phyloP scores from a whole-genome alignment of 2,329 filamentous ascomycete genomes.

The Leptoxyphium fumago region DNA sequence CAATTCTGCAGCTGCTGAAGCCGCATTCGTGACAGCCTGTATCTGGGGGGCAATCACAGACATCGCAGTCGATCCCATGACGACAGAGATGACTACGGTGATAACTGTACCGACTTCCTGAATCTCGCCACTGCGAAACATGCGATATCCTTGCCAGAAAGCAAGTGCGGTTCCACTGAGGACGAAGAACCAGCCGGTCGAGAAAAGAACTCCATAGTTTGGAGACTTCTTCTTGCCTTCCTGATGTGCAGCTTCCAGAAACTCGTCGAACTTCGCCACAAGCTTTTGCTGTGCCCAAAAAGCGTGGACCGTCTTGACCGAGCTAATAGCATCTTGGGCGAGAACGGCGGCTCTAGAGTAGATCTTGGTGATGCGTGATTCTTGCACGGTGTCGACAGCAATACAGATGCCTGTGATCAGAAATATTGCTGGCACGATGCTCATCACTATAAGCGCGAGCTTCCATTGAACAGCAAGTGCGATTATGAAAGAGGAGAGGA shows the following conservation, averaged over 20 bases:
- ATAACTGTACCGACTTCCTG: constrained; percentile 10
- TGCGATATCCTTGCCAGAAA: constrained; percentile 24
- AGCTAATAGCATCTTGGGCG: constrained; percentile 1
- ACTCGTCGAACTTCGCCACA: constrained; percentile 14
- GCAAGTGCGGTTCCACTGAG: constrained; percentile 20
- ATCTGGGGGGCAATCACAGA: constrained; percentile 22
- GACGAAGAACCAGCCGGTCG: constrained; percentile 23
- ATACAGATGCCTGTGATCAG: constrained; percentile 14
- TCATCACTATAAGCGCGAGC: constrained; percentile 25
- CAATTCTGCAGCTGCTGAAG: constrained; percentile 20
- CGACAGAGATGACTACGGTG: constrained; percentile 4
- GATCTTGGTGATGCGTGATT: constrained; percentile 1
- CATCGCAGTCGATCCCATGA: constrained; percentile 19
- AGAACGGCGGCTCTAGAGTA: constrained; percentile 26
- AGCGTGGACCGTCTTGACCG: neutral
- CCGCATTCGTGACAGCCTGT: constrained; percentile 21
- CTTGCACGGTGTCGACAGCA: constrained; percentile 10
- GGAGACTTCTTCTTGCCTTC: constrained; percentile 25
- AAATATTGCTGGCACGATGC: constrained; percentile 27
- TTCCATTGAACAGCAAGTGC: constrained; percentile 22
- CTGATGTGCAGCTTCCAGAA: constrained; percentile 22
- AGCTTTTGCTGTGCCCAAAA: constrained; percentile 1
- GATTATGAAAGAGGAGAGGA: constrained; percentile 1
- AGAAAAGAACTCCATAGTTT: constrained; percentile 24
- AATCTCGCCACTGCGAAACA: constrained; percentile 6